Evolutionary conservation across 345 rosid species (phyloP).

Genomic region (Clarkia xantiana): DNA sequence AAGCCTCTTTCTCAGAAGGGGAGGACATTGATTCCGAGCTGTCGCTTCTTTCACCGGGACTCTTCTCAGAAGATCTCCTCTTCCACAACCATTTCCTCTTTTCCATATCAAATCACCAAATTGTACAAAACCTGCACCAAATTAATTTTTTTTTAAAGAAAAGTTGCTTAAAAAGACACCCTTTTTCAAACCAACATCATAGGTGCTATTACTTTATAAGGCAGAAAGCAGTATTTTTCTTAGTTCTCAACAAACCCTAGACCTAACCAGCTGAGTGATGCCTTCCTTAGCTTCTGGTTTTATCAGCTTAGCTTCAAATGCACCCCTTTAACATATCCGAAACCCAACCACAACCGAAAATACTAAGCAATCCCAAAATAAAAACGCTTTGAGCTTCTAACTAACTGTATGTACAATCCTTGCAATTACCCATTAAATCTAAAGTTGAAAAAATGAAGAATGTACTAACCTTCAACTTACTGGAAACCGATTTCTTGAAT

Average conservation of each 20-base stretch:
- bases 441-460: too few species aligned
- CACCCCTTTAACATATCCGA: constrained; percentile 9
- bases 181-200: too few species aligned
- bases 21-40: constrained; percentile 64
- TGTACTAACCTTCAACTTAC: too few species aligned
- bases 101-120: constrained; percentile 36
- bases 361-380: not conserved
- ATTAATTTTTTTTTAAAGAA: too few species aligned
- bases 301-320: constrained; percentile 45
- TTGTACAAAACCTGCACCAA: constrained; percentile 13
- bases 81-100: constrained; percentile 67
- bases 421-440: too few species aligned
- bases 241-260: too few species aligned
- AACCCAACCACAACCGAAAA: not conserved
- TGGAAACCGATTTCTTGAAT: too few species aligned
- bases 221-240: too few species aligned
- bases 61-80: constrained; percentile 35
- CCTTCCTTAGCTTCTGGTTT: constrained; percentile 6
- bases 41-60: constrained; percentile 49
- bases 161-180: too few species aligned
- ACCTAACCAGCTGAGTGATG: too few species aligned
- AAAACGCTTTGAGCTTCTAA: not conserved
- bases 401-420: not conserved
- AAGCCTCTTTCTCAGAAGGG: constrained; percentile 52
- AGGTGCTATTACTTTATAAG: too few species aligned